phyloP scores from a whole-genome alignment of 2,329 filamentous ascomycete genomes.

The Nemania serpens region DNA sequence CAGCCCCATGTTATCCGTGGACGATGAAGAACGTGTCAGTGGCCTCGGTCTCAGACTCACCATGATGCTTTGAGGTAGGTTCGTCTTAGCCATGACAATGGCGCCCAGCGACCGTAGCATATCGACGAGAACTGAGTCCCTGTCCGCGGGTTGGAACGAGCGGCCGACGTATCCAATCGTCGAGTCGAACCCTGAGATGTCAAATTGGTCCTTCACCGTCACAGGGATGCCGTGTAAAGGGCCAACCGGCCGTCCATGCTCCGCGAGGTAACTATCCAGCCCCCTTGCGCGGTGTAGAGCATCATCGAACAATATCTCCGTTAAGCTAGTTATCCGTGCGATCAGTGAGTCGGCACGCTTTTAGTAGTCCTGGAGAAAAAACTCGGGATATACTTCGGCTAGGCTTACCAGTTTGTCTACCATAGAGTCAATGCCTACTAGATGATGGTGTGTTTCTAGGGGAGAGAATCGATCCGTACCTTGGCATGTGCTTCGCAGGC shows the following conservation, averaged over 20 bases:
- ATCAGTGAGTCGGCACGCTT: conserved; percentile 9
- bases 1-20: neutral
- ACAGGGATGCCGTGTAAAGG: conserved; percentile 38
- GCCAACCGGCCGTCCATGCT: conserved; percentile 24
- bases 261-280: conserved; percentile 29
- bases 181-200: conserved; percentile 60
- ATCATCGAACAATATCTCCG: conserved; percentile 36
- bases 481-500: conserved; percentile 4
- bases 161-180: conserved; percentile 62
- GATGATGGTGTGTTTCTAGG: neutral
- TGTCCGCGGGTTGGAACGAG: conserved; percentile 52
- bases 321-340: conserved; percentile 28
- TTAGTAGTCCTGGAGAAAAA: neutral
- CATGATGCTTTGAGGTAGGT: conserved; percentile 41
- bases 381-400: neutral
- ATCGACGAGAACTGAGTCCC: conserved; percentile 55
- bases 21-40: no score
- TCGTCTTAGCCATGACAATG: conserved; percentile 58
- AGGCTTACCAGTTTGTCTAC: conserved; percentile 34
- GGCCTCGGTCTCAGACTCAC: conserved; percentile 20
- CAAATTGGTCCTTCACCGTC: conserved; percentile 64
- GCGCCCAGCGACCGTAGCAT: conserved; percentile 56
- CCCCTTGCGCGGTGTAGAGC: conserved; percentile 32
- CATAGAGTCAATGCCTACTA: neutral
- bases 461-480: neutral